A percentile compares a stretch with the other conserved stretches of the same genome.
Evolutionary conservation across 345 rosid species (phyloP).

Genomic region (Rubroshorea leprosula): DNA sequence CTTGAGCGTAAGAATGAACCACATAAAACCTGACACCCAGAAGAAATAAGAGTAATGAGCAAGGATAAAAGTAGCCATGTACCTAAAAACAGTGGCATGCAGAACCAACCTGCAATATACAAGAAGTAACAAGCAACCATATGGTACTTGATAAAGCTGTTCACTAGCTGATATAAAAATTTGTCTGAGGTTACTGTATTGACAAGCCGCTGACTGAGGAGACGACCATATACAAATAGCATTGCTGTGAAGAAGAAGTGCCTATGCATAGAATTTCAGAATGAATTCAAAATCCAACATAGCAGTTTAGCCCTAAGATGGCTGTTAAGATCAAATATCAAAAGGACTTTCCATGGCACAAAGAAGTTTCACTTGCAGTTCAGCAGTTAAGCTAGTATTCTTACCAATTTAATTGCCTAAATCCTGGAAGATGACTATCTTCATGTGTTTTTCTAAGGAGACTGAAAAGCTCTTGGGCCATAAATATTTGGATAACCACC

Average conservation of each 20-base stretch:
- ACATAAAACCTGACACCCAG: constrained; percentile 69
- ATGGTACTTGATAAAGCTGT: constrained; percentile 79
- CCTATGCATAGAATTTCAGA: constrained; percentile 39
- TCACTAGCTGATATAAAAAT: constrained; percentile 74
- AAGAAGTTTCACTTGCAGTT: no score
- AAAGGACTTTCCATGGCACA: no score
- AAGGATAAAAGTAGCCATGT: neutral
- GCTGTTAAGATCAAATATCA: no score
- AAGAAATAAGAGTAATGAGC: neutral
- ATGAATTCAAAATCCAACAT: no score
- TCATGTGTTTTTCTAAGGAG: constrained; percentile 72
- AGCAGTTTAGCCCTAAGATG: no score
- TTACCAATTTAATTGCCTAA: constrained; percentile 77
- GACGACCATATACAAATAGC: constrained; percentile 92
- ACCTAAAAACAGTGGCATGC: neutral
- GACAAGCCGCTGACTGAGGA: constrained; percentile 87
- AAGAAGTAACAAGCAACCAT: constrained; percentile 82
- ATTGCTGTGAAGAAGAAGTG: constrained; percentile 96
- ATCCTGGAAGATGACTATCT: constrained; percentile 77
- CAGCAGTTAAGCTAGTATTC: neutral
- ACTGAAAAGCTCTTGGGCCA: constrained; percentile 89
- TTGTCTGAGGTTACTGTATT: constrained; percentile 81
- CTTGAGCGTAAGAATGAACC: constrained; percentile 95
- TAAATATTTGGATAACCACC: constrained; percentile 76
- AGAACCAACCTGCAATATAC: constrained; percentile 75